Evolutionary conservation across 805 yeast species (phyloP), one percentile per base, ranked within the genome.

Genomic region (Pichia insulana): DNA sequence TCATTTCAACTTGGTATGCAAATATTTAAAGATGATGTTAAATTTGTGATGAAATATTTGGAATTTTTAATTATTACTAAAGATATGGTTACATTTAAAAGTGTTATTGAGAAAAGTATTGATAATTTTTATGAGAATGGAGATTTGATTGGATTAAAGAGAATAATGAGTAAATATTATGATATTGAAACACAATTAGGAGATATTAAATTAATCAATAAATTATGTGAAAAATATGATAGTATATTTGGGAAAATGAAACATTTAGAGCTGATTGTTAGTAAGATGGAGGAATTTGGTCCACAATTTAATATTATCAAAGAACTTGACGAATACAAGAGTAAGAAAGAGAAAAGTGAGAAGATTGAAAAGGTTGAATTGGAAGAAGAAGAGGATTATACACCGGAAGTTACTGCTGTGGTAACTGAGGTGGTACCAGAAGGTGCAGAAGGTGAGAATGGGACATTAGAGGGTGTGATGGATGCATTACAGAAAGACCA

Each of bases 1-100:
- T 78, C 89, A 16, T 81, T 86, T 58, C 94, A 84, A 48, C 61
- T 85, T 35, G 97, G 94, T 7, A 65, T 85, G 65, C 84, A 78
- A 56, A 52, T 61, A 36, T 63, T 59, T 19, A 64, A 63, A 30
- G 61, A 69, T 13, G 67, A 78, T 48, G 81, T 82, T 5, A 74
- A 70, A 19, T 89, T 79, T 56, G 69, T 87, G 28, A 67, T 71
- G 47, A 73, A 74, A 38, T 90, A 90, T 58, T 65, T 90, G 51
- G 74, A 80, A 46, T 89, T 83, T 55, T 65, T 92, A 49, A 72
- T 87, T 17, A 64, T 71, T 46, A 68, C 74, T 22, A 82, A 81
- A 52, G 89, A 78, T 63, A 64, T 83, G 54, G 71, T 76, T 4
- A 72, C 83, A 53, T 83, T 88, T 15, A 80, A 90, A 51, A 84